A percentile compares a stretch with the other conserved stretches of the same genome.
These are phyloP conservation scores for Pyrenula massariospora DNA, from an alignment of 495 filamentous ascomycete species.

Conservation along the genomic window DNA sequence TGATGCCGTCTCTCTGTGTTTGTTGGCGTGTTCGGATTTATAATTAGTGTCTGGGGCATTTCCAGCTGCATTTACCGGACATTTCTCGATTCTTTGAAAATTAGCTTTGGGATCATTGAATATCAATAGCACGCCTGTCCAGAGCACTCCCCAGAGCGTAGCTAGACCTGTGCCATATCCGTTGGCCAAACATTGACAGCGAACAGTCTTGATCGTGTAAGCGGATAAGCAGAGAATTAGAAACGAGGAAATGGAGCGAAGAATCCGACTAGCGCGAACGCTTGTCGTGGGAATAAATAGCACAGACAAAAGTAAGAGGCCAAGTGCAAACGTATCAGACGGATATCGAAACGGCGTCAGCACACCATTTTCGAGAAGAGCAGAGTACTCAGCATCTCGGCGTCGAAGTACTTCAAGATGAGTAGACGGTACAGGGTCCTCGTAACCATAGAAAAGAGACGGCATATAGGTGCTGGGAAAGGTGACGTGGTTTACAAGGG, in stretches of 20 bases:
- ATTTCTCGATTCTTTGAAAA: conserved; percentile 51
- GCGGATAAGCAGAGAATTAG: conserved; percentile 36
- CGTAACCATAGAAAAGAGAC: background rate
- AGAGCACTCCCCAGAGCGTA: conserved; percentile 53
- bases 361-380: conserved; percentile 16
- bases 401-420: conserved; percentile 12
- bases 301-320: conserved; percentile 16
- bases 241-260: conserved; percentile 42
- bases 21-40: background rate
- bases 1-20: background rate
- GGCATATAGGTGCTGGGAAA: background rate
- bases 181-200: conserved; percentile 39
- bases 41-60: background rate
- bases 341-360: conserved; percentile 26
- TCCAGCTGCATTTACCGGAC: conserved; percentile 6
- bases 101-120: conserved; percentile 54
- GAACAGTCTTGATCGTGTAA: conserved; percentile 18
- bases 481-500: background rate
- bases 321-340: conserved; percentile 18
- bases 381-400: conserved; percentile 12
- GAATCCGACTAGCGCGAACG: conserved; percentile 8
- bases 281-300: conserved; percentile 20
- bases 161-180: conserved; percentile 60
- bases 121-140: conserved; percentile 48
- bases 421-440: background rate